These are phyloP conservation scores for Fusarium sp. DNA, from an alignment of 2,329 filamentous ascomycete genomes.

Conservation along the genomic window DNA sequence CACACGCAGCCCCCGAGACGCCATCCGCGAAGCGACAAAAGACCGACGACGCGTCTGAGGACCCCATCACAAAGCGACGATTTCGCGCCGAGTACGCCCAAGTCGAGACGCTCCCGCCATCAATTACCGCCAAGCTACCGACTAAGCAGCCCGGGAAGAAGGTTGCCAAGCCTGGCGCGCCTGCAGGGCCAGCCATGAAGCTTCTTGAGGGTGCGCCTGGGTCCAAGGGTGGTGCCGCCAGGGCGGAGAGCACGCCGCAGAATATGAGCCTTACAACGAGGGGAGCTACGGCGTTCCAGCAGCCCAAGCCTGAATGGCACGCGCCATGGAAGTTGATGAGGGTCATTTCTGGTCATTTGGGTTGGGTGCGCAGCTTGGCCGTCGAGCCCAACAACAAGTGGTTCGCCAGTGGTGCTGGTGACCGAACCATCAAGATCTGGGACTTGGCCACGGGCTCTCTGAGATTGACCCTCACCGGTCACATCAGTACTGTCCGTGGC, in stretches of 20 bases:
- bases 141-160: slow-evolving; percentile 50
- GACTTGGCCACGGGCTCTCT: slow-evolving; percentile 89
- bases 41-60: slow-evolving; percentile 48
- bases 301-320: slow-evolving; percentile 89
- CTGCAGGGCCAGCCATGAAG: slow-evolving; percentile 46
- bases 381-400: slow-evolving; percentile 97
- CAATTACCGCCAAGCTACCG: slow-evolving; percentile 80
- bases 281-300: slow-evolving; percentile 45
- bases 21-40: slow-evolving; percentile 51
- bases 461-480: slow-evolving; percentile 85
- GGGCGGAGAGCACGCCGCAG: slow-evolving; percentile 35
- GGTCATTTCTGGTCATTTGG: slow-evolving; percentile 94
- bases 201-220: slow-evolving; percentile 50
- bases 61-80: slow-evolving; percentile 53
- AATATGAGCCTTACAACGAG: slow-evolving; percentile 47
- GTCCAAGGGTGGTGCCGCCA: slow-evolving; percentile 48
- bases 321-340: slow-evolving; percentile 98
- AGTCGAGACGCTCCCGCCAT: slow-evolving; percentile 77
- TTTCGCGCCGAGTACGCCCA: slow-evolving; percentile 78
- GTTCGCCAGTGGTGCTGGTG: slow-evolving; percentile 95
- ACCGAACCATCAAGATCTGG: slow-evolving; percentile 99
- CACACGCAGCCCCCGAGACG: slow-evolving; percentile 40
- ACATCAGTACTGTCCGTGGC: slow-evolving; percentile 92
- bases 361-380: slow-evolving; percentile 89
- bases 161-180: slow-evolving; percentile 58